Base-by-base conservation (phyloP, 208 protist genomes). In the Endotrypanum monterogeii region DNA sequence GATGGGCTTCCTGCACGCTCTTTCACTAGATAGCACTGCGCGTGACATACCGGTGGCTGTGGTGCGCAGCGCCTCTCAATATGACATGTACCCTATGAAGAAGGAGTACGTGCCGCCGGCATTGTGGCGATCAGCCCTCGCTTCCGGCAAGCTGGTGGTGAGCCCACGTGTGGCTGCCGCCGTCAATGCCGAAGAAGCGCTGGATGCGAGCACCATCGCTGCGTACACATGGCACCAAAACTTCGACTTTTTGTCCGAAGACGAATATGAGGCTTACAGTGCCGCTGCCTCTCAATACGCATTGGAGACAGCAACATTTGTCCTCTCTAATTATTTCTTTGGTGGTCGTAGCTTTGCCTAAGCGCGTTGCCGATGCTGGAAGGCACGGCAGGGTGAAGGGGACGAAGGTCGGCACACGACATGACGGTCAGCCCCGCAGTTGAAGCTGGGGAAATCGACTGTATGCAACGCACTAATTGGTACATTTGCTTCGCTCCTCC, bases 291-390 rank as follows among this genome's bases (percentile, higher is more conserved):
- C 80, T 71, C 82, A 78, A 41, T 91, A 91, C 69, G 81, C 87
- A 0, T 70, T 91, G 6, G 67, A 84, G 52, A 88, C 87, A 20
- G 82, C 79, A 20, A 78, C 74, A 5, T 85, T 91, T 68, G 84
- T 89, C 28, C 48, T 91, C 50, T 83, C 74, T 32, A 91, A 91
- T 75, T 89, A 86, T 72, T 91, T 91, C 70, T 82, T 91, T 66
- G 81, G 86, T 20, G 83, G 83, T 1, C 78, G 83, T 18, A 23
- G 68, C 58, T 81, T 87, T 54, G 35, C 61, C 6, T 50, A 9
- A 16, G 12, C 48, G 12, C 35, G n/a, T 48, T 11, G 12, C 55
- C 18, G 25, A 32, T 44, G 20, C 18, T 55, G 51, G 1, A n/a
- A 12, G 52, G 20, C 20, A n/a, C 3, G 37, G 9, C 30, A 54